phyloP scores from a whole-genome alignment of 371 early-diverging fungal species.

The Rhizomucor miehei region DNA sequence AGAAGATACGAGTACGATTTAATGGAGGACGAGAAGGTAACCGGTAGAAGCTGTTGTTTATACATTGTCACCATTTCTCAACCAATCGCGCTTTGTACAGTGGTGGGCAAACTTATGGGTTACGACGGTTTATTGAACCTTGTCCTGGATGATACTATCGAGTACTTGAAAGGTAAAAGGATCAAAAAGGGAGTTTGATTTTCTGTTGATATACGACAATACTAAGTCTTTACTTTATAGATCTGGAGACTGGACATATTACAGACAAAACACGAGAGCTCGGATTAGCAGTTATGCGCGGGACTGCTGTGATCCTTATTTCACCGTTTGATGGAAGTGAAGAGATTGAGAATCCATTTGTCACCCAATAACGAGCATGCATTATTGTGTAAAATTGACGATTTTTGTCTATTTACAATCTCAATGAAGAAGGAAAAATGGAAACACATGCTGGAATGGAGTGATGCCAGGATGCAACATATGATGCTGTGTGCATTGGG shows the following conservation, averaged over 20 bases:
- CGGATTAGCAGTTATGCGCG: slow-evolving; percentile 89
- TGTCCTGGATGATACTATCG: slow-evolving; percentile 90
- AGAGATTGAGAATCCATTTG: slow-evolving; percentile 91
- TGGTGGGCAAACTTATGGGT: slow-evolving; percentile 88
- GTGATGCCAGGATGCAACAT: no score
- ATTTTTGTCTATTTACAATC: no score
- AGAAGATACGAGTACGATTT: slow-evolving; percentile 88
- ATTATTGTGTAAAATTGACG: slow-evolving; percentile 8
- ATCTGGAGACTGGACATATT: slow-evolving; percentile 66
- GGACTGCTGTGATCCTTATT: slow-evolving; percentile 85
- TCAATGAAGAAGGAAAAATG: no score
- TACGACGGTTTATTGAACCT: slow-evolving; percentile 91
- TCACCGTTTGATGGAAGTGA: slow-evolving; percentile 91
- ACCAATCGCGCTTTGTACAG: slow-evolving; percentile 35
- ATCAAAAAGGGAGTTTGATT: background rate
- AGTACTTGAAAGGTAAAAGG: slow-evolving; percentile 67
- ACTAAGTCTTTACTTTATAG: no score
- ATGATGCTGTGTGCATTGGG: no score
- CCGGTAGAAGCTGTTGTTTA: background rate
- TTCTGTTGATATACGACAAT: background rate
- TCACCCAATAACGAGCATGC: slow-evolving; percentile 36
- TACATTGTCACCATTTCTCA: background rate
- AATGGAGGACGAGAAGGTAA: slow-evolving; percentile 94
- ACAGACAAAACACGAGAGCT: slow-evolving; percentile 68
- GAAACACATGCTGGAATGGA: no score